Evolutionary conservation across 2,329 filamentous ascomycete species (phyloP), one percentile per base, ranked within the genome.

Genomic region (Allantophomopsis lycopodina): DNA sequence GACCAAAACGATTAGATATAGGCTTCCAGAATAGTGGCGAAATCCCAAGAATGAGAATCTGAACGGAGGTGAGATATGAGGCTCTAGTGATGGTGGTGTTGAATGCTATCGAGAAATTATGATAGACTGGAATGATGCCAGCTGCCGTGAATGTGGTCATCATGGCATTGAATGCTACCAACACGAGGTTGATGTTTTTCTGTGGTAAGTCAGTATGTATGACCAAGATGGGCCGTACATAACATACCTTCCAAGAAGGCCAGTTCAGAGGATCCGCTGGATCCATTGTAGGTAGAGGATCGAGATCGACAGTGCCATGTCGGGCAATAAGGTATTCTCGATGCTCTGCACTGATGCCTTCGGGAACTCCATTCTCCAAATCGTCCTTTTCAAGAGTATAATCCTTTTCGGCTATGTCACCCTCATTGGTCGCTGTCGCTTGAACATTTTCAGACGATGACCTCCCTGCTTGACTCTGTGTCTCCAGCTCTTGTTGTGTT

Each of bases 181-280:
- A 60, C n/a, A 63, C 37, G 1, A 73, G 55, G 38, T 71, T 68
- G 44, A 57, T 42, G 3, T 55, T 56, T 62, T 69, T 71, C 64
- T 67, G 42, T 4, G 17, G 6, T 7, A 14, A 14, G 15, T 38
- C 32, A 32, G 42, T 51, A n/a, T 11, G 7, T 35, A 35, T 13
- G 32, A 23, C 11, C 21, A 36, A 7, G 17, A 20, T 15, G 4
- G 16, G 23, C 7, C 8, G 11, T 35, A 12, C 13, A n/a, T n/a
- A 13, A 23, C 20, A 18, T 47, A 62, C 63, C 57, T 69, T 69
- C 67, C 68, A 71, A 13, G 45, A 47, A 3, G 66, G 60, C 66
- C 67, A 73, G 43, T 73, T 72, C 47, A 68, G 68, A 2, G 69
- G 69, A 48, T 73, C 68, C 10, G 64, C 65, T 40, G 63, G 61